Conservation (phyloP, 1,139 yeast species). For the Hemisphaericaspora xylofermentans region DNA sequence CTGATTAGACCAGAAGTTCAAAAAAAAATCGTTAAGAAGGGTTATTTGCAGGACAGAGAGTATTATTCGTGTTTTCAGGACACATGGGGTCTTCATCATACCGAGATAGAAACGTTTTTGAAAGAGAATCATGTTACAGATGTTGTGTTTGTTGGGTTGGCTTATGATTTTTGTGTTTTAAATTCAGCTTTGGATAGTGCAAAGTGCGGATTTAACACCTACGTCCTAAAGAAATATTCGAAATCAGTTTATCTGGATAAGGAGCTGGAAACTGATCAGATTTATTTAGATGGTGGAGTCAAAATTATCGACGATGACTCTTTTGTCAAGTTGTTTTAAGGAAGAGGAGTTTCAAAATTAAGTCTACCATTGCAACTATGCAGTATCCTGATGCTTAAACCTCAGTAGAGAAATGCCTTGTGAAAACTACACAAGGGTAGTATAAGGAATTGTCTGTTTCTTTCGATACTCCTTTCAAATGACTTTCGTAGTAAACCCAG, state of each 20-base stretch:
- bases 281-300: slow-evolving; percentile 31
- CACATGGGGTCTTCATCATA: slow-evolving; percentile 68
- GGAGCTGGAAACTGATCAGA: slow-evolving; percentile 24
- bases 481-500: too few species aligned
- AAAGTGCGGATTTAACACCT: slow-evolving; percentile 59
- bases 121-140: slow-evolving; percentile 46
- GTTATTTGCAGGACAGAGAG: slow-evolving; percentile 69
- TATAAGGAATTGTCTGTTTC: neutral
- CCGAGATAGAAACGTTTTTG: slow-evolving; percentile 59
- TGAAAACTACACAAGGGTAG: neutral
- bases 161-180: slow-evolving; percentile 82
- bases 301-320: slow-evolving; percentile 16
- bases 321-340: slow-evolving; percentile 2
- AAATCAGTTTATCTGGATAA: slow-evolving; percentile 37
- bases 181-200: slow-evolving; percentile 72
- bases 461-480: neutral
- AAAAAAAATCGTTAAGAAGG: slow-evolving; percentile 59
- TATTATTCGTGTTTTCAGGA: slow-evolving; percentile 90
- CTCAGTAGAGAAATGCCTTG: too few species aligned
- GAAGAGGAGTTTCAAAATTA: neutral
- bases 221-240: slow-evolving; percentile 54
- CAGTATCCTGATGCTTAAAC: too few species aligned
- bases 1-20: slow-evolving; percentile 24
- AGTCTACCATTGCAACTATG: too few species aligned
- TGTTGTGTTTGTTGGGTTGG: slow-evolving; percentile 78